Percentiles rank a stretch among this genome's conserved stretches.
Evolutionary conservation across 345 rosid species (phyloP).

Genomic region (Passiflora organensis): DNA sequence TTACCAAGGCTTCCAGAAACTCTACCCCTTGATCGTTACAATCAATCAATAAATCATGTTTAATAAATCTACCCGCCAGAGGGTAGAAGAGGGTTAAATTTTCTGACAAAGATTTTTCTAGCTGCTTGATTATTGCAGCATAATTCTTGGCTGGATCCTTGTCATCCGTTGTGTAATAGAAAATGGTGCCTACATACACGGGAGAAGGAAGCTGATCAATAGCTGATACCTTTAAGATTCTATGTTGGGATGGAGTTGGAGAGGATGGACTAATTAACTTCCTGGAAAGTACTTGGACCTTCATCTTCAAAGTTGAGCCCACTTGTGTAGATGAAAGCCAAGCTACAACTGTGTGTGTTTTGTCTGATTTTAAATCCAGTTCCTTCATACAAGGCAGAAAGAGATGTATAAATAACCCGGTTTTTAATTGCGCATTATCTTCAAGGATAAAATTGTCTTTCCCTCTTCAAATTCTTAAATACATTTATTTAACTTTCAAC

Average conservation of each 20-base stretch:
- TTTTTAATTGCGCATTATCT: too few relatives aligned
- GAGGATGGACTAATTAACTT: constrained; percentile 20
- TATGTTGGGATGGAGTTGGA: constrained; percentile 22
- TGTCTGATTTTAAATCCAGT: too few relatives aligned
- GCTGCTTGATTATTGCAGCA: background rate
- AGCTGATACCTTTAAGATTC: constrained; percentile 11
- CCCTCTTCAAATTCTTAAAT: too few relatives aligned
- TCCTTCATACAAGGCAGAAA: too few relatives aligned
- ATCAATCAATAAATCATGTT: constrained; percentile 6
- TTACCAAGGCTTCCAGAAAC: constrained; percentile 15
- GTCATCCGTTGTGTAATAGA: constrained; percentile 13
- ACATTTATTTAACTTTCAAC: too few relatives aligned
- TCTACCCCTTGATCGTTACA: constrained; percentile 21
- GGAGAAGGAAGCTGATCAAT: constrained; percentile 24
- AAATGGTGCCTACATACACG: constrained; percentile 12
- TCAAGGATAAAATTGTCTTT: too few relatives aligned
- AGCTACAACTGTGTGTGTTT: too few relatives aligned
- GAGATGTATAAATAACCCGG: too few relatives aligned
- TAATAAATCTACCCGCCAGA: constrained; percentile 20
- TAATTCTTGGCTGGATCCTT: background rate
- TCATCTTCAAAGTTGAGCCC: constrained; percentile 7
- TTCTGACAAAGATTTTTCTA: constrained; percentile 21
- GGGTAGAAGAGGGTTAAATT: constrained; percentile 22
- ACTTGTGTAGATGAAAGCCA: too few relatives aligned
- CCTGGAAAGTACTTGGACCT: constrained; percentile 22